phyloP scores from a whole-genome alignment of 257 asterid species.

The Solanum corneliomulleri region DNA sequence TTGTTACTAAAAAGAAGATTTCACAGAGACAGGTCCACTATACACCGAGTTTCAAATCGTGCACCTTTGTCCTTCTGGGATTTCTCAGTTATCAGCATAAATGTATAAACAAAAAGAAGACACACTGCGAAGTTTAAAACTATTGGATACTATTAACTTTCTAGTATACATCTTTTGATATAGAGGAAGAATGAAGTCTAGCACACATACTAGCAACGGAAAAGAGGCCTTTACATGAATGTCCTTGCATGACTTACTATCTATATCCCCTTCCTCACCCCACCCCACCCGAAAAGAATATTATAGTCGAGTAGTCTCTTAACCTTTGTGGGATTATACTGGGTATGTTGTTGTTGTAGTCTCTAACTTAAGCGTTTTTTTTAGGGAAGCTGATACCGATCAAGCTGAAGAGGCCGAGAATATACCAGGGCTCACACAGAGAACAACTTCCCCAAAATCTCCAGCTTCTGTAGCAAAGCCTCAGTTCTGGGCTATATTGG shows the following conservation, averaged over 20 bases:
- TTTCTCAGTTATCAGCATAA: background rate
- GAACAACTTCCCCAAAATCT: slow-evolving; percentile 41
- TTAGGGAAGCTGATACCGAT: slow-evolving; percentile 49
- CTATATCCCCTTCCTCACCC: background rate
- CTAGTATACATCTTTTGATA: background rate
- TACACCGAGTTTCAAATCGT: background rate
- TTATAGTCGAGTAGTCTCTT: background rate
- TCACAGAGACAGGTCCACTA: background rate
- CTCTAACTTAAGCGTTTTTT: slow-evolving; percentile 10
- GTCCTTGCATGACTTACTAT: background rate
- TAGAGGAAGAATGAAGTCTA: background rate
- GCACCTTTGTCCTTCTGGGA: background rate
- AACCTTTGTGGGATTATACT: background rate
- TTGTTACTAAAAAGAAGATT: background rate
- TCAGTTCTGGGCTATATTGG: slow-evolving; percentile 74
- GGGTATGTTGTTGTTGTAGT: background rate
- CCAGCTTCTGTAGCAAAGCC: slow-evolving; percentile 35
- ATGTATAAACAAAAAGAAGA: background rate
- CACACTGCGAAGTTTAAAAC: background rate
- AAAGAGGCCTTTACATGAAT: background rate
- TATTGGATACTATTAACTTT: background rate
- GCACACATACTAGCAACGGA: background rate
- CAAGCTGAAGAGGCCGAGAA: slow-evolving; percentile 23
- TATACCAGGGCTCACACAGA: slow-evolving; percentile 25
- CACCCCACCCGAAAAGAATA: background rate